These are phyloP conservation scores for Termitomyces sp. DNA, from an alignment of 768 basidiomycete genomes.

Conservation along the genomic window DNA sequence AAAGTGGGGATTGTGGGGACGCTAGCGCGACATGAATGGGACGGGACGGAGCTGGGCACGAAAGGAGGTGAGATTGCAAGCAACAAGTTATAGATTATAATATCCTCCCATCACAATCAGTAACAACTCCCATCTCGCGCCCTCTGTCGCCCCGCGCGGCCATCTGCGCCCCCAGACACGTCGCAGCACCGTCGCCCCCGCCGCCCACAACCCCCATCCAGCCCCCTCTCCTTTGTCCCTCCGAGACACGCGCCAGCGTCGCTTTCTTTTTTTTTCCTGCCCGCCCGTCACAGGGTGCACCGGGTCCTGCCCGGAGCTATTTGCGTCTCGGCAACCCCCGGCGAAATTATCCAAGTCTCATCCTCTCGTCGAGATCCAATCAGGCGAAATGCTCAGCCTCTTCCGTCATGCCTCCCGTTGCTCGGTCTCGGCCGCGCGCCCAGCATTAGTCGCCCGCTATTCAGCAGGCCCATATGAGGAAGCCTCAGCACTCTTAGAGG, in stretches of 20 bases:
- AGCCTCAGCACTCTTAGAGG: not conserved
- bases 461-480: not conserved
- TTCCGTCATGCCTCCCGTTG: slow-evolving; percentile 11
- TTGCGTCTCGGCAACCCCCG: slow-evolving; percentile 9
- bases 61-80: slow-evolving; percentile 18
- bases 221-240: not conserved
- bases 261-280: slow-evolving; percentile 3
- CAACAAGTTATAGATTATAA: slow-evolving; percentile 2
- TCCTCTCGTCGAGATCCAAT: not conserved
- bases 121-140: not conserved
- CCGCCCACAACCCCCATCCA: not conserved
- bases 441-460: slow-evolving; percentile 3
- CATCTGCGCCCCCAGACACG: not conserved
- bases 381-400: slow-evolving; percentile 13
- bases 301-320: slow-evolving; percentile 11
- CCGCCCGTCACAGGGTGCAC: slow-evolving; percentile 5
- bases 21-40: slow-evolving; percentile 26
- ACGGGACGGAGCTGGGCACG: slow-evolving; percentile 10
- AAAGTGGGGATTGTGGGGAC: slow-evolving; percentile 3
- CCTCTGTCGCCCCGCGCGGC: not conserved
- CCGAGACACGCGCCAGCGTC: slow-evolving; percentile 4
- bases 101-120: slow-evolving; percentile 19
- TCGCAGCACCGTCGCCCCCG: not conserved
- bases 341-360: not conserved
- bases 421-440: not conserved